phyloP scores from a whole-genome alignment of 176 grass and related monocot species.

The Avena atlantica region DNA sequence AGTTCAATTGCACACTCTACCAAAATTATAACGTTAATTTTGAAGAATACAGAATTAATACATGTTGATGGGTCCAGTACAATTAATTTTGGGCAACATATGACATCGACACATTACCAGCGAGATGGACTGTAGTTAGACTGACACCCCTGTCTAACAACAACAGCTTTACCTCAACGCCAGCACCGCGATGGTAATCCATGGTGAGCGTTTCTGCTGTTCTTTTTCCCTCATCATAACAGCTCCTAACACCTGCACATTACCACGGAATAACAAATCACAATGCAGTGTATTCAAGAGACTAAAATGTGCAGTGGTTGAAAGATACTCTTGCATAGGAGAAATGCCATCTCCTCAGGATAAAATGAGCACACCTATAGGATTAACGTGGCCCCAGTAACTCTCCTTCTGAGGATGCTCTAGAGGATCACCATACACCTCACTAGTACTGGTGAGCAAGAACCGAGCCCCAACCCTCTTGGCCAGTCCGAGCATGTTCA shows the following conservation, averaged over 20 bases:
- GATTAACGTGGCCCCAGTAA: constrained; percentile 98
- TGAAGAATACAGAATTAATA: background rate
- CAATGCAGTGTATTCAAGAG: background rate
- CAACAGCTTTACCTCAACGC: constrained; percentile 74
- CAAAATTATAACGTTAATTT: background rate
- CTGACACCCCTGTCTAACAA: constrained; percentile 5
- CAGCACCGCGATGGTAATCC: constrained; percentile 95
- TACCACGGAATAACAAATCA: constrained; percentile 12
- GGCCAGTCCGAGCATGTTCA: constrained; percentile 97
- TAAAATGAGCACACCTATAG: constrained; percentile 70
- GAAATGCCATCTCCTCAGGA: constrained; percentile 5
- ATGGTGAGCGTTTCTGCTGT: constrained; percentile 97
- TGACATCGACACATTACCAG: background rate
- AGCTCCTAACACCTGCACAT: constrained; percentile 84
- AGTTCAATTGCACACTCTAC: background rate
- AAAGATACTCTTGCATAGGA: constrained; percentile 24
- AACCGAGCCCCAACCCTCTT: constrained; percentile 93
- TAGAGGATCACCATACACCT: constrained; percentile 93
- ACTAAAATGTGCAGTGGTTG: background rate
- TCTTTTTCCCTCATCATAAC: constrained; percentile 97
- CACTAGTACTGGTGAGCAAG: constrained; percentile 90
- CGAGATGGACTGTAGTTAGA: background rate
- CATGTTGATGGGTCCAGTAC: background rate
- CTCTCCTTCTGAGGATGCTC: constrained; percentile 97
- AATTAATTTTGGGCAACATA: constrained; percentile 19